These are phyloP conservation scores for Isoetes engelmannii DNA, from an alignment of 83 land plant species.

Conservation along the genomic window DNA sequence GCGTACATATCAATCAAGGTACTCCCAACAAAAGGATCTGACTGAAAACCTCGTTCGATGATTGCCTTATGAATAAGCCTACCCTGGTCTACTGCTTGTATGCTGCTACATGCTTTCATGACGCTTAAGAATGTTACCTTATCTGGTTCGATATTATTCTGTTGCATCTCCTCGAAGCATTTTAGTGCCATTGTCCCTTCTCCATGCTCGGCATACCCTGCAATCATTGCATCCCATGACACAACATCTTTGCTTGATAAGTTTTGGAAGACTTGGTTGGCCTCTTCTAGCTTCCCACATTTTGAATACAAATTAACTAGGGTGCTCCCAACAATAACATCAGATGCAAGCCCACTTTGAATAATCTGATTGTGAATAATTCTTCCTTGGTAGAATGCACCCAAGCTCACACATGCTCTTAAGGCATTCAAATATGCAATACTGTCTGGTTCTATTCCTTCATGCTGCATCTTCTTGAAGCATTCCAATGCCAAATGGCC, in stretches of 20 bases:
- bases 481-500: not conserved
- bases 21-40: constrained; percentile 15
- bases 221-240: constrained; percentile 4
- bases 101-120: constrained; percentile 26
- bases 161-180: constrained; percentile 18
- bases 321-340: not conserved
- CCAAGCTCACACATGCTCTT: constrained; percentile 5
- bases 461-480: constrained; percentile 2
- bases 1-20: constrained; percentile 29
- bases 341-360: not conserved
- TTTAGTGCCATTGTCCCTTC: constrained; percentile 1
- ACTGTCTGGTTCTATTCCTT: not conserved
- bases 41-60: constrained; percentile 21
- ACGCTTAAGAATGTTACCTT: constrained; percentile 16
- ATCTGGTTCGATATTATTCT: constrained; percentile 9
- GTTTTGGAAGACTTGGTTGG: not conserved
- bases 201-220: not conserved
- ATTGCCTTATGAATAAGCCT: constrained; percentile 19
- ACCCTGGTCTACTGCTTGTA: constrained; percentile 21
- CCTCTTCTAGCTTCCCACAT: not conserved
- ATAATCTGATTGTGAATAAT: constrained; percentile 1
- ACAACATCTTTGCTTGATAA: not conserved
- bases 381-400: not conserved
- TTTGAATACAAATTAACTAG: constrained; percentile 1
- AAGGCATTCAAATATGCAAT: not conserved